A percentile compares a stretch with the other conserved stretches of the same genome.
These are phyloP conservation scores for Emergomyces pasteurianus DNA, from an alignment of 2,329 filamentous ascomycete species.

Conservation along the genomic window DNA sequence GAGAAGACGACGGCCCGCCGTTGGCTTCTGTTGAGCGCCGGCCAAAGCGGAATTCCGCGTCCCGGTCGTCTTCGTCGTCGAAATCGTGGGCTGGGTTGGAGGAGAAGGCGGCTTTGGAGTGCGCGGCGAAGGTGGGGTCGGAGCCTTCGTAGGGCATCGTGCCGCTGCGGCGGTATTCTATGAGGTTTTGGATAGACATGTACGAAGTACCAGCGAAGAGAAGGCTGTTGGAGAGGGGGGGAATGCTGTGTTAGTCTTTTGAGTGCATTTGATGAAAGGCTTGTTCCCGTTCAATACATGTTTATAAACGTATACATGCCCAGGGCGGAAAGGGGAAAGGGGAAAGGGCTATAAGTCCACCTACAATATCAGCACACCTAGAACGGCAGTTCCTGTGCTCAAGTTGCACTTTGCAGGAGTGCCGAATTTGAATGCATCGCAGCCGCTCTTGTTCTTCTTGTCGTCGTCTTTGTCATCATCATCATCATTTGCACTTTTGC, in stretches of 20 bases:
- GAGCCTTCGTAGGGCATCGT: slow-evolving; percentile 37
- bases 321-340: no score
- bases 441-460: slow-evolving; percentile 36
- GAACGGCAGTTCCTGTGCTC: slow-evolving; percentile 43
- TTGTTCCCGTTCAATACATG: no score
- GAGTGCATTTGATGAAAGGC: neutral
- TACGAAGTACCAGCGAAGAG: slow-evolving; percentile 42
- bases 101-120: slow-evolving; percentile 37
- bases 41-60: slow-evolving; percentile 30
- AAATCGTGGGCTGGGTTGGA: slow-evolving; percentile 35
- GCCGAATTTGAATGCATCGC: slow-evolving; percentile 45
- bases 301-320: no score
- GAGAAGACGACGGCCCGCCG: slow-evolving; percentile 21
- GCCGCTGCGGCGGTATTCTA: slow-evolving; percentile 46
- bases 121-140: slow-evolving; percentile 38
- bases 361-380: slow-evolving; percentile 47
- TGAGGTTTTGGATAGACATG: slow-evolving; percentile 44
- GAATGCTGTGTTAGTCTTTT: neutral
- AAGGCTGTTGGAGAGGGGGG: slow-evolving; percentile 29
- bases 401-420: slow-evolving; percentile 44
- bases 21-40: slow-evolving; percentile 15
- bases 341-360: slow-evolving; percentile 12
- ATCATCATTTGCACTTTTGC: slow-evolving; percentile 33
- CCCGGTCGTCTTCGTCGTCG: slow-evolving; percentile 30
- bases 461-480: slow-evolving; percentile 15